Evolutionary conservation across 768 basidiomycete species (phyloP), one percentile per base, ranked within the genome.

Genomic region (Amylocystis lapponica): DNA sequence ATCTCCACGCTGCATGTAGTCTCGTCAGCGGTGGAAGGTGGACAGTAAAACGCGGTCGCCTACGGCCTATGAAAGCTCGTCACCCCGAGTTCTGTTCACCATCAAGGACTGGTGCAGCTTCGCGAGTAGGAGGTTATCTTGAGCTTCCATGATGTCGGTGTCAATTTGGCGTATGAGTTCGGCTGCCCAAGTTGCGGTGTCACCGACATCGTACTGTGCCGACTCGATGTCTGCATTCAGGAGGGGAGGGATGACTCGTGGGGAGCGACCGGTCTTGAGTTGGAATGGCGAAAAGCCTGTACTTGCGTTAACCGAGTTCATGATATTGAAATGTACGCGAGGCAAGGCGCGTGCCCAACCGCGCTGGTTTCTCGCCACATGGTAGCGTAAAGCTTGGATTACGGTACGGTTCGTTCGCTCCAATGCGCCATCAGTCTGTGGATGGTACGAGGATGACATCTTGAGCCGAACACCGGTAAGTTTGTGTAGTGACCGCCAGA

Each of bases 31-130:
- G 30, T 67, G 48, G 8, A 49, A 31, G 0, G 66, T 71, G 0
- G 66, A 64, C 0, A 74, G 49, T 48, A 68, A 51, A 1, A 74
- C 69, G 0, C 25, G 19, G 32, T 73, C 67, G 0, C 53, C 66
- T 0, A 62, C 54, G 0, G 53, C 22, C 47, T 60, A 68, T 0
- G 20, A 4, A 5, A 45, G 36, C 13, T 68, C 61, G 0, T 46
- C 27, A 3, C 36, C 43, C 1, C 61, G 47, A 25, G 56, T 36
- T 25, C 48, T 11, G 41, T 69, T 66, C 0, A 65, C 63, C 1
- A 52, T 27, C 3, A 43, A 27, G 0, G 63, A 50, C 40, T 66
- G 63, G 1, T 29, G 8, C 0, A 60, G 36, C 46, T 64, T 64
- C 1, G 66, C 56, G 9, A 37, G 45, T 0, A 66, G 40, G 0